Evolutionary conservation across 2,329 filamentous ascomycete genomes (phyloP), one percentile per base, ranked within the genome.

Genomic region (Elsinoe australis): DNA sequence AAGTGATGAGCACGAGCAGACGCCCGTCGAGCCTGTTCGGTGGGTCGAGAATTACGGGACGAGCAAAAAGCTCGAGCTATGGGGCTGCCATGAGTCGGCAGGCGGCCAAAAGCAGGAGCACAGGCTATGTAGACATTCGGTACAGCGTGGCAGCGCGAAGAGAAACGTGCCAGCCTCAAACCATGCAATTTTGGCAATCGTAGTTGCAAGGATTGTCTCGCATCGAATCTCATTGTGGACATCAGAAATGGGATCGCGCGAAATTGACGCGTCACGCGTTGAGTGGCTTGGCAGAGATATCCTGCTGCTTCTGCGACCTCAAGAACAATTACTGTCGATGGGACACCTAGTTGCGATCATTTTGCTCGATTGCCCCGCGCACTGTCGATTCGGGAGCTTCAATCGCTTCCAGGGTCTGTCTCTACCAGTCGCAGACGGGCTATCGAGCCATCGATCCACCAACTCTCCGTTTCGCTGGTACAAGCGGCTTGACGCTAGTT

Each of bases 231-330:
- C n/a, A n/a, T n/a, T n/a, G n/a, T n/a, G n/a, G 21, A 41, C 28
- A 41, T 41, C 36, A 41, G 36, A n/a, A n/a, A n/a, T n/a, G n/a
- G n/a, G n/a, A n/a, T n/a, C n/a, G n/a, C 44, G 31, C 44, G 44
- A 47, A 28, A 34, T 24, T 17, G 8, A 47, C 45, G 45, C 45
- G 45, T 31, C 12, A 26, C 45, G 45, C 45, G 45, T 48, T 38
- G 22, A 48, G 45, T 48, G 45, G 32, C 34, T 48, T 36, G 29
- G 39, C 39, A n/a, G 24, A 9, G 5, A 10, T 28, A 31, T 31
- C 39, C 26, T 29, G 39, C 28, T 24, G 14, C 24, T 29, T 32
- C 26, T 44, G 10, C 26, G 28, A 24, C 24, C 39, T 31, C 28
- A 29, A 32, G 12, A 28, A n/a, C n/a, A n/a, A n/a, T n/a, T 19